A percentile compares a stretch with the other conserved stretches of the same genome.
phyloP scores from a whole-genome alignment of 768 basidiomycete genomes.

The Rhizopogon vesiculosus region DNA sequence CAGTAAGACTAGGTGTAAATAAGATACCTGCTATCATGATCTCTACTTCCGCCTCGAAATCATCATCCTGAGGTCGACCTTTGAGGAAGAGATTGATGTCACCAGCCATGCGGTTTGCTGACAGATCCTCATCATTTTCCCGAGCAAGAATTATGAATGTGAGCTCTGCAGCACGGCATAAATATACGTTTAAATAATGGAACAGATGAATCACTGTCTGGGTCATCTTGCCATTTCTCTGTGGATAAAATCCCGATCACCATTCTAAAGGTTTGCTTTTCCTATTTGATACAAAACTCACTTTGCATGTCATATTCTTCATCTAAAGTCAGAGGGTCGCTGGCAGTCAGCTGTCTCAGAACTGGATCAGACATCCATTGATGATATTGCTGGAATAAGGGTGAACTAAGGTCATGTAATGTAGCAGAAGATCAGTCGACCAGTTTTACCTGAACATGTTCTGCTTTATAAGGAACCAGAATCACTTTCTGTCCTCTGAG shows the following conservation, averaged over 20 bases:
- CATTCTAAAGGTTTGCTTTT: not conserved
- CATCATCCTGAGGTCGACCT: constrained; percentile 36
- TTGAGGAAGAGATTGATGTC: constrained; percentile 91
- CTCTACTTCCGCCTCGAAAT: constrained; percentile 77
- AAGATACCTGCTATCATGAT: constrained; percentile 84
- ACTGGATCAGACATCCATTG: constrained; percentile 82
- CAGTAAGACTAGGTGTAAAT: not conserved
- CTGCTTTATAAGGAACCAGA: constrained; percentile 75
- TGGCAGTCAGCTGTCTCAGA: constrained; percentile 74
- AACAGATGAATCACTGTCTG: constrained; percentile 54
- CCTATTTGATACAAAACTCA: constrained; percentile 27
- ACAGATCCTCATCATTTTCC: constrained; percentile 18
- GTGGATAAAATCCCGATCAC: constrained; percentile 1
- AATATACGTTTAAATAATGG: too few relatives aligned
- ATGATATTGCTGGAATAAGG: constrained; percentile 61
- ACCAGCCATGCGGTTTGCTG: constrained; percentile 70
- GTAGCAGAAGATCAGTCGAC: too few relatives aligned
- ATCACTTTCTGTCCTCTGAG: constrained; percentile 65
- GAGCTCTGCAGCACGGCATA: constrained; percentile 44
- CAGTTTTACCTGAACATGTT: constrained; percentile 34
- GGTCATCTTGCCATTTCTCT: constrained; percentile 86
- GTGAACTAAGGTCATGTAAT: not conserved
- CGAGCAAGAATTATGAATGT: constrained; percentile 85
- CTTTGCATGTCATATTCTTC: constrained; percentile 91
- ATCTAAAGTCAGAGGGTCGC: constrained; percentile 73